Evolutionary conservation across 2,329 filamentous ascomycete species (phyloP).

Genomic region (Hypoxylon sp.): DNA sequence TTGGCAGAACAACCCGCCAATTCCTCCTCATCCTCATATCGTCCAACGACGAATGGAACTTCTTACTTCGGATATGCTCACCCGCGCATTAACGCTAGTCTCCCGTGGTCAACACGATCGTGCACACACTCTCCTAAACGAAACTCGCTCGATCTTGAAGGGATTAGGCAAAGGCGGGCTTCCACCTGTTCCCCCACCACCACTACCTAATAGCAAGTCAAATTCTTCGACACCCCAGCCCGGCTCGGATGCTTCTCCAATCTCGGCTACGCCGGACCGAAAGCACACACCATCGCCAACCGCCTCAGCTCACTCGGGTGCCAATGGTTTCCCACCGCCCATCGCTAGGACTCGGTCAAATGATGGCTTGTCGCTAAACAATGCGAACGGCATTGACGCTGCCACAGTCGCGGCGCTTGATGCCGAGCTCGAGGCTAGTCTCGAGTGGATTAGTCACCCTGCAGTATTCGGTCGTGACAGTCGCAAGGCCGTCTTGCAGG

Average conservation of each 20-base stretch:
- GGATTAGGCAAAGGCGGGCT: conserved; percentile 95
- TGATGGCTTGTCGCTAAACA: conserved; percentile 71
- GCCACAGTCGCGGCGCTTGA: conserved; percentile 89
- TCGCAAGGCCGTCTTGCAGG: conserved; percentile 94
- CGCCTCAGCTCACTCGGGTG: conserved; percentile 62
- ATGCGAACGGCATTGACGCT: conserved; percentile 81
- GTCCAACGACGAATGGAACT: conserved; percentile 98
- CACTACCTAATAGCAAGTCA: conserved; percentile 57
- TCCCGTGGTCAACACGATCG: conserved; percentile 93
- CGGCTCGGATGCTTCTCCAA: conserved; percentile 62
- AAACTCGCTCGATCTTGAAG: conserved; percentile 95
- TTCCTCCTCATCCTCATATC: conserved; percentile 94
- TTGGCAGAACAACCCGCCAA: conserved; percentile 79
- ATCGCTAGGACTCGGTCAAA: conserved; percentile 68
- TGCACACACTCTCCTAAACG: conserved; percentile 90
- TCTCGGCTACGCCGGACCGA: conserved; percentile 65
- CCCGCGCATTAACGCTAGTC: conserved; percentile 89
- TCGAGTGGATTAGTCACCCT: conserved; percentile 98
- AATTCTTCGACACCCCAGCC: conserved; percentile 66
- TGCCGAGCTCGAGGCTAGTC: conserved; percentile 86
- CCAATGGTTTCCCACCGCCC: conserved; percentile 58
- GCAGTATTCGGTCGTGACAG: conserved; percentile 95
- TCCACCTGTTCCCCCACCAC: conserved; percentile 76
- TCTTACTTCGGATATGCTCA: conserved; percentile 97
- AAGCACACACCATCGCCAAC: conserved; percentile 71